phyloP scores from a whole-genome alignment of 2,329 filamentous ascomycete genomes.

The Elsinoe australis region DNA sequence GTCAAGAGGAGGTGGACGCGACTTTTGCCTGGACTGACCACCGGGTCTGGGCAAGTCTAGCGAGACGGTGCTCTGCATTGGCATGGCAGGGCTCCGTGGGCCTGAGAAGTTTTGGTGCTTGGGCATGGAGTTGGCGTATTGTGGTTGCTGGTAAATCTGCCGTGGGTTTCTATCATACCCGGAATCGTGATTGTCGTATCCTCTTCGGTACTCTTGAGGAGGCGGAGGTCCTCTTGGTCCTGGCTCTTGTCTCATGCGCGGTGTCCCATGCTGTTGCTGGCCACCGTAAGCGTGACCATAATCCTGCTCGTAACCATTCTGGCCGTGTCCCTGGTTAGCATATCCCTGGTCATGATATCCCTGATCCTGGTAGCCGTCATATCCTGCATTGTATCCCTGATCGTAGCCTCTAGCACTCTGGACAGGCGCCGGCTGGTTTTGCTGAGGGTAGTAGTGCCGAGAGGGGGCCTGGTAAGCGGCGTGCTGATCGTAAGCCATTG shows the following conservation, averaged over 20 bases:
- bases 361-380: not conserved
- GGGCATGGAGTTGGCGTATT: conserved; percentile 13
- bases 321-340: conserved; percentile 18
- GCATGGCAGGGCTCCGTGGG: not conserved
- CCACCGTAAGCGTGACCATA: conserved; percentile 19
- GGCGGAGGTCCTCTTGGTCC: conserved; percentile 1
- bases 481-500: conserved; percentile 36
- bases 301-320: conserved; percentile 8
- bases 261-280: conserved; percentile 16
- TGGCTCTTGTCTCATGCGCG: conserved; percentile 17
- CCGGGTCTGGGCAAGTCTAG: conserved; percentile 16
- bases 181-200: conserved; percentile 10
- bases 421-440: conserved; percentile 22
- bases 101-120: not conserved
- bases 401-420: conserved; percentile 24
- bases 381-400: conserved; percentile 19
- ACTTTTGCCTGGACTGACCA: conserved; percentile 5
- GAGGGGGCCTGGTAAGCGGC: conserved; percentile 31
- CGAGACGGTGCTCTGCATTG: not conserved
- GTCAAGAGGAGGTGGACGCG: conserved; percentile 5
- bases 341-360: conserved; percentile 21
- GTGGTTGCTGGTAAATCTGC: conserved; percentile 15
- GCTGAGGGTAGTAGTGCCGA: conserved; percentile 30
- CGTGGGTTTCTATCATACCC: conserved; percentile 5
- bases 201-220: conserved; percentile 1